Conservation (phyloP, 495 filamentous ascomycete species). For the Trichocladium uniseriatum region DNA sequence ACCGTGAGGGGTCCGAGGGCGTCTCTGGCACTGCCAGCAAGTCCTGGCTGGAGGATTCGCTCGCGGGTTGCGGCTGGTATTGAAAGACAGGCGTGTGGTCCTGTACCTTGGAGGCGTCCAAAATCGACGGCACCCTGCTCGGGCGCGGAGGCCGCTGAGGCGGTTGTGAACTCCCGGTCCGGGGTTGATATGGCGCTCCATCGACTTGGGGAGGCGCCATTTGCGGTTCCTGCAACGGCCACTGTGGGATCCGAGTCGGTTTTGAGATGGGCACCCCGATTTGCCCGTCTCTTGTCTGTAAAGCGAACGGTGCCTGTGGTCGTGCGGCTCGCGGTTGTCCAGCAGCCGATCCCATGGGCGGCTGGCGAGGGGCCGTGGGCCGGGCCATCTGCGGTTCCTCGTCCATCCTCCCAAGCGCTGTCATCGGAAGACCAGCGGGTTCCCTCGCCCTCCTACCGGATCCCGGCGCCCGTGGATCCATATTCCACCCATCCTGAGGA, state of each 20-base stretch:
- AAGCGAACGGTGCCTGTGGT: conserved; percentile 27
- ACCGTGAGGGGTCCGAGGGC: conserved; percentile 32
- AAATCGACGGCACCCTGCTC: conserved; percentile 46
- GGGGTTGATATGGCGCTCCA: conserved; percentile 38
- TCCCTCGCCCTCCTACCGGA: conserved; percentile 42
- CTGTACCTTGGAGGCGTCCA: conserved; percentile 41
- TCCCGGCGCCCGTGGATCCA: conserved; percentile 34
- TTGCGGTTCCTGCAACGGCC: conserved; percentile 43
- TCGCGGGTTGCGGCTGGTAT: conserved; percentile 35
- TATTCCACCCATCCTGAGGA: conserved; percentile 40
- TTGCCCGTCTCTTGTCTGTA: conserved; percentile 33
- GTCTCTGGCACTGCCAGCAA: conserved; percentile 29
- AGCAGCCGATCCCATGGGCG: conserved; percentile 21
- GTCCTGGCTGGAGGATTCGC: conserved; percentile 21
- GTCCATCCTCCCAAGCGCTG: conserved; percentile 22
- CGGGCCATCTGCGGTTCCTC: conserved; percentile 42
- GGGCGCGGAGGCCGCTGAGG: conserved; percentile 62
- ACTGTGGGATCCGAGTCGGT: conserved; percentile 44
- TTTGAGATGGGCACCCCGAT: conserved; percentile 43
- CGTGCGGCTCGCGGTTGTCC: conserved; percentile 26
- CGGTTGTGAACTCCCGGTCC: conserved; percentile 45
- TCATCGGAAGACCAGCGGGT: conserved; percentile 26
- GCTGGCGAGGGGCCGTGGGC: conserved; percentile 32
- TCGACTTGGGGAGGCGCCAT: conserved; percentile 28
- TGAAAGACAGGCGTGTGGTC: conserved; percentile 44